phyloP scores from a whole-genome alignment of 768 basidiomycete genomes.

The Panaeolus cyanescens region DNA sequence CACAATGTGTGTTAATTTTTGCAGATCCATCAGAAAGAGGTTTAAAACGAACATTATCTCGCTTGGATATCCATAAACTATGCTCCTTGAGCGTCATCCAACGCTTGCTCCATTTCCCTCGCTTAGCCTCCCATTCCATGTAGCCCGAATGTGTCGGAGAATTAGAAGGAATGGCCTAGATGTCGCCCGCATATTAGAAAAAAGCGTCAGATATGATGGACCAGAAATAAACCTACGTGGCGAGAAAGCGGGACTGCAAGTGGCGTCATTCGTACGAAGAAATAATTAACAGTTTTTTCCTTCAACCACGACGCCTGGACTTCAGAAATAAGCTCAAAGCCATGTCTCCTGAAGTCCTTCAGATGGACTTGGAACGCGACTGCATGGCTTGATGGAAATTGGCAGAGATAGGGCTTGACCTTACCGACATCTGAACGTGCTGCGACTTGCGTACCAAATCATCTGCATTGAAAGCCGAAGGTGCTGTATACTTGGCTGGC shows the following conservation, averaged over 20 bases:
- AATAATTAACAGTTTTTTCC: conserved; percentile 76
- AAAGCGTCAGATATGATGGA: conserved; percentile 1
- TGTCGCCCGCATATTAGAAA: conserved; percentile 6
- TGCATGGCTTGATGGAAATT: neutral
- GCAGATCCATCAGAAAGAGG: conserved; percentile 8
- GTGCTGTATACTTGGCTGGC: conserved; percentile 18
- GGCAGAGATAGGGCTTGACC: neutral
- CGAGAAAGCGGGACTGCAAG: conserved; percentile 61
- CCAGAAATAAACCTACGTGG: conserved; percentile 45
- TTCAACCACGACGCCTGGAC: conserved; percentile 89
- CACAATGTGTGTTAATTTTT: neutral
- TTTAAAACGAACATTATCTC: conserved; percentile 76
- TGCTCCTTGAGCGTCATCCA: conserved; percentile 89
- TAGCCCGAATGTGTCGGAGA: conserved; percentile 55
- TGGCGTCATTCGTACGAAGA: conserved; percentile 76
- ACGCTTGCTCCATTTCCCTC: conserved; percentile 94
- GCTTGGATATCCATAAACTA: conserved; percentile 84
- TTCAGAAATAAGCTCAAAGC: conserved; percentile 81
- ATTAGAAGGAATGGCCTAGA: conserved; percentile 43
- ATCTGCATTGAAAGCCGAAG: conserved; percentile 48
- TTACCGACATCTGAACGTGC: conserved; percentile 42
- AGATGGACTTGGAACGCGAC: conserved; percentile 14
- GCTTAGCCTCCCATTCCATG: conserved; percentile 88
- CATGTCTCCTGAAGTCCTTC: conserved; percentile 14
- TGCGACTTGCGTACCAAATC: conserved; percentile 62